phyloP scores from a whole-genome alignment of 139 green algal genomes.

The Protoeuglena noctilucae region DNA sequence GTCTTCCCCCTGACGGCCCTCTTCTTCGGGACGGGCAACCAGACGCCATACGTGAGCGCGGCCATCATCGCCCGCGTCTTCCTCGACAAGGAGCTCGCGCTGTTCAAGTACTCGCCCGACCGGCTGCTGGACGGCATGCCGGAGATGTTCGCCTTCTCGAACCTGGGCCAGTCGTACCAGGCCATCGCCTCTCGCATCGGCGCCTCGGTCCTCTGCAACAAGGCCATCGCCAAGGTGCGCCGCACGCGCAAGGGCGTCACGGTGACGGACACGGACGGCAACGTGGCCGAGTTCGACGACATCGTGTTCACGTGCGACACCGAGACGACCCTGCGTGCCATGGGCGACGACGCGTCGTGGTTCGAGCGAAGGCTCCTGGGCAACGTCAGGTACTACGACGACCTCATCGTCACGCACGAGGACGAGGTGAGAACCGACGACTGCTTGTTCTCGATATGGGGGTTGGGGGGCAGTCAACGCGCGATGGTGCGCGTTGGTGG shows the following conservation, averaged over 20 bases:
- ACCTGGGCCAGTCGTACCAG: constrained; percentile 25
- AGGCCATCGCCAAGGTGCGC: constrained; percentile 14
- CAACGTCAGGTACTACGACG: constrained; percentile 45
- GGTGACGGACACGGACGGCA: constrained; percentile 6
- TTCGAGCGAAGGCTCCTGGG: constrained; percentile 32
- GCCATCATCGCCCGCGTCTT: constrained; percentile 51
- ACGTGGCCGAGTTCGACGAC: constrained; percentile 26
- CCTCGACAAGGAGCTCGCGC: constrained; percentile 37
- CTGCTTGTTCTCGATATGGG: too few species aligned
- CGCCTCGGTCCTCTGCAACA: constrained; percentile 15
- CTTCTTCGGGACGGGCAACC: constrained; percentile 60
- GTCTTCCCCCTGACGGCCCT: constrained; percentile 49
- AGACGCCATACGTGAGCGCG: constrained; percentile 36
- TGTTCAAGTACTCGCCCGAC: constrained; percentile 45
- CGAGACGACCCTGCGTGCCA: constrained; percentile 24
- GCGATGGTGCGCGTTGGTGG: too few species aligned
- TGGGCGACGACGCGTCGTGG: constrained; percentile 23
- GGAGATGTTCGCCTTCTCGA: constrained; percentile 56
- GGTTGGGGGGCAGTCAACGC: too few species aligned
- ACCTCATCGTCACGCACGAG: constrained; percentile 45
- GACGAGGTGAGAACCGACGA: too few species aligned
- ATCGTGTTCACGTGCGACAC: constrained; percentile 44
- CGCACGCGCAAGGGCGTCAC: neutral
- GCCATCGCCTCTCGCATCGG: constrained; percentile 16
- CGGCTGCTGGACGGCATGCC: constrained; percentile 32